phyloP scores from a whole-genome alignment of 805 yeast genomes.

The Ogataea parapolymorpha region DNA sequence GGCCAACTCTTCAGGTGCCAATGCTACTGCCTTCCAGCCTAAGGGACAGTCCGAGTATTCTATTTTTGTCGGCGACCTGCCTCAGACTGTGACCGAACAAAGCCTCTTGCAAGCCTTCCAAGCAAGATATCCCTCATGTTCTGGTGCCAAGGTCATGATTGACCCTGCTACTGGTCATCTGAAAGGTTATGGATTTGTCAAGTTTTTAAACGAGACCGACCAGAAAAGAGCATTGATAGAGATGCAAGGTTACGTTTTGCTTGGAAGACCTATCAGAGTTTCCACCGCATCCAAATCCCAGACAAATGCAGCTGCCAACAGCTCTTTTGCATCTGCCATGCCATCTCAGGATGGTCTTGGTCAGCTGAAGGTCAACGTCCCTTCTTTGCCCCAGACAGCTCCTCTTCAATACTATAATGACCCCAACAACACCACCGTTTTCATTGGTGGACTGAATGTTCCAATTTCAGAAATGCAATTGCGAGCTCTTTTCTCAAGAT shows the following conservation, averaged over 20 bases:
- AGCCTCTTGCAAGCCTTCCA: conserved; percentile 64
- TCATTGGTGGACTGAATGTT: conserved; percentile 69
- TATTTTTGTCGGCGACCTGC: conserved; percentile 82
- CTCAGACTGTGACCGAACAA: conserved; percentile 68
- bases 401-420: conserved; percentile 67
- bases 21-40: conserved; percentile 15
- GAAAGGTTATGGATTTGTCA: conserved; percentile 89
- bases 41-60: conserved; percentile 46
- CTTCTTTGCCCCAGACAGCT: conserved; percentile 38
- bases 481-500: conserved; percentile 55
- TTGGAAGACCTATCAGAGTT: conserved; percentile 74
- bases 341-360: conserved; percentile 11
- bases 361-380: conserved; percentile 16
- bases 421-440: conserved; percentile 71
- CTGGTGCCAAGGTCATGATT: conserved; percentile 73
- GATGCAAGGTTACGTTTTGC: conserved; percentile 75
- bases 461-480: conserved; percentile 61
- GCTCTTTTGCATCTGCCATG: conserved; percentile 4
- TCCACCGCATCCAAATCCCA: conserved; percentile 54
- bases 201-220: conserved; percentile 61
- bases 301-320: conserved; percentile 4
- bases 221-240: conserved; percentile 71
- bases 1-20: conserved; percentile 22
- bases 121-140: conserved; percentile 65
- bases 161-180: conserved; percentile 69